Evolutionary conservation across 2,329 filamentous ascomycete genomes (phyloP).

Genomic region (Chaetomium sp.): DNA sequence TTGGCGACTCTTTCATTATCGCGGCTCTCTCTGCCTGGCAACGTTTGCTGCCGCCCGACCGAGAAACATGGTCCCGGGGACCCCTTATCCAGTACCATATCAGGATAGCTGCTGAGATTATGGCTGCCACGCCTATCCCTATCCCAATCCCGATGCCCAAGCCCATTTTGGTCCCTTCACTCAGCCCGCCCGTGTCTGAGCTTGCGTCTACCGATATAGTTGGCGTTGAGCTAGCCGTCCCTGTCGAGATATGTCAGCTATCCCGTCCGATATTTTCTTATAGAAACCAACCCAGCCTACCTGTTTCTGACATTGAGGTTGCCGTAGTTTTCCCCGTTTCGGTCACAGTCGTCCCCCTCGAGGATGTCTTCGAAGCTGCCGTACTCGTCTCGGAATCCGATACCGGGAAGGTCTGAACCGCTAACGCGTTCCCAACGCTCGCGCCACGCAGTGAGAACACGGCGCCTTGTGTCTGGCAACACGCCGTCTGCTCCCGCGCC

Average conservation of each 20-base stretch:
- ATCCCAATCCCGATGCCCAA: constrained; percentile 6
- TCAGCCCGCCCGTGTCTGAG: background rate
- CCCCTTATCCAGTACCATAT: background rate
- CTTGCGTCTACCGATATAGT: background rate
- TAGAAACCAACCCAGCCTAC: background rate
- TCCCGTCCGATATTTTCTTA: background rate
- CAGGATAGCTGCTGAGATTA: background rate
- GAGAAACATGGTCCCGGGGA: background rate
- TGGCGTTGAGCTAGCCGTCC: background rate
- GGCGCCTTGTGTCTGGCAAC: constrained; percentile 24
- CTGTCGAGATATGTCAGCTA: background rate
- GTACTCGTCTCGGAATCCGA: background rate
- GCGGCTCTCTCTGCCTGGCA: background rate
- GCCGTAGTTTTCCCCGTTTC: background rate
- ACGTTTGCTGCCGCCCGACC: background rate
- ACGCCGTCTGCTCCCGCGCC: constrained; percentile 25
- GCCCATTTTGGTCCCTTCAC: constrained; percentile 8
- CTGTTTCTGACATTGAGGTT: background rate
- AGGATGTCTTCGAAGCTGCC: too few relatives aligned
- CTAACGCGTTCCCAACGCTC: constrained; percentile 25
- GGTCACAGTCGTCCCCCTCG: background rate
- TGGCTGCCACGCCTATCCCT: background rate
- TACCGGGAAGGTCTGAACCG: constrained; percentile 21
- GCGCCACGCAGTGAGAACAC: constrained; percentile 25
- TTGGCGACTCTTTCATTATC: background rate